Evolutionary conservation across 495 filamentous ascomycete genomes (phyloP), one percentile per base, ranked within the genome.

Genomic region (Trichoderma virens): DNA sequence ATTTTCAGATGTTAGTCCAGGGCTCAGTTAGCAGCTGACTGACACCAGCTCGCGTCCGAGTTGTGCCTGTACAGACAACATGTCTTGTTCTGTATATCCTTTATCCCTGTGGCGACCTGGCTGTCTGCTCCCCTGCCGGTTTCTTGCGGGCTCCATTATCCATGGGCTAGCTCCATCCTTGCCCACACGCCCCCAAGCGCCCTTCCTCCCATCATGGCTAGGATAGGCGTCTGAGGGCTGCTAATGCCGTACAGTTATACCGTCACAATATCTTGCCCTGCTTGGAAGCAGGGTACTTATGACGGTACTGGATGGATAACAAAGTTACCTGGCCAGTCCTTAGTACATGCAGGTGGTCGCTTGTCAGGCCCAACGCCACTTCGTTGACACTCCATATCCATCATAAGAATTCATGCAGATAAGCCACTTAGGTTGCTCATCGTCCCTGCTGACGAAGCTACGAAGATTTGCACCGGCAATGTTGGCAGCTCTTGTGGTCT

Each of bases 131-230:
- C 51, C 51, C 51, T 56, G 51, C 51, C 25, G 18, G 51, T 27
- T 56, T 56, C 51, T 56, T 31, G 51, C 23, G 51, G 25, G 51
- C 51, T 56, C 51, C 51, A 30, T 56, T 30, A 27, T 56, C 51
- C 51, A 56, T 56, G 25, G n/a, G 51, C 51, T 28, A 31, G 51
- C 51, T 28, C 51, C 51, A 56, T 56, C 51, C 51, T 56, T 56
- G 51, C 16, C 51, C 25, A 56, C 51, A 56, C 51, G 51, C 51
- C 51, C 51, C 51, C 51, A 56, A 27, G 51, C 51, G 51, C 51
- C 51, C 23, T 56, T 9, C 25, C 23, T 56, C 51, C 51, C 51
- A 28, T 30, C 51, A 56, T 14, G 25, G 51, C 51, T 51, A 51
- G 16, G 45, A 47, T n/a, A 8, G n/a, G n/a, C n/a, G n/a, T n/a